phyloP scores from a whole-genome alignment of 192 early-diverging fungal species.

The Coemansia sp. region DNA sequence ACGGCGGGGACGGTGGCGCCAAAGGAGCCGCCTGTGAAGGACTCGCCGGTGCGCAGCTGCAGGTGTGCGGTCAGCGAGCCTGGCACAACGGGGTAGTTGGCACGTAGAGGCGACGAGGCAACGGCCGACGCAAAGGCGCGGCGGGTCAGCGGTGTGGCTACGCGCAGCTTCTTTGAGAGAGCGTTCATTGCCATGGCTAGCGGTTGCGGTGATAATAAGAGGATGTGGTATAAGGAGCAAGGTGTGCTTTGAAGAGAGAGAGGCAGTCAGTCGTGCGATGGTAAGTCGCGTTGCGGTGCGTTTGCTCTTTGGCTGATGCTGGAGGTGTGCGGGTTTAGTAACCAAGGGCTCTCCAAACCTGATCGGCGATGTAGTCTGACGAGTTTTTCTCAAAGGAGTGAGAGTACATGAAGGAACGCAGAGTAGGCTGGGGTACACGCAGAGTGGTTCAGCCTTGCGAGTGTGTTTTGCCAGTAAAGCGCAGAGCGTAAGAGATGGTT shows the following conservation, averaged over 20 bases:
- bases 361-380: slow-evolving; percentile 89
- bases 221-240: slow-evolving; percentile 15
- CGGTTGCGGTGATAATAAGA: slow-evolving; percentile 21
- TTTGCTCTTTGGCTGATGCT: not conserved
- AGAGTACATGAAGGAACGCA: slow-evolving; percentile 64
- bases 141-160: slow-evolving; percentile 9
- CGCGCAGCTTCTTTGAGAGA: slow-evolving; percentile 15
- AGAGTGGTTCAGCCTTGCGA: too few relatives aligned
- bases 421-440: too few relatives aligned
- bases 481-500: slow-evolving; percentile 2
- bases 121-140: slow-evolving; percentile 36
- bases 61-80: slow-evolving; percentile 59
- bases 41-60: slow-evolving; percentile 75
- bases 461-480: too few relatives aligned
- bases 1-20: slow-evolving; percentile 67
- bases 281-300: too few relatives aligned
- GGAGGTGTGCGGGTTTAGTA: slow-evolving; percentile 24
- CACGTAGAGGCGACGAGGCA: slow-evolving; percentile 36
- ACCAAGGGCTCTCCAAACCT: slow-evolving; percentile 51
- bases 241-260: slow-evolving; percentile 2
- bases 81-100: slow-evolving; percentile 53
- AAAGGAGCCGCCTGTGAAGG: slow-evolving; percentile 83
- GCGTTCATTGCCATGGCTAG: too few relatives aligned
- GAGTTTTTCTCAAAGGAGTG: slow-evolving; percentile 84
- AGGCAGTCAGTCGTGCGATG: not conserved